Base-by-base conservation (phyloP, 2,329 filamentous ascomycete species). In the Sclerotinia minor region DNA sequence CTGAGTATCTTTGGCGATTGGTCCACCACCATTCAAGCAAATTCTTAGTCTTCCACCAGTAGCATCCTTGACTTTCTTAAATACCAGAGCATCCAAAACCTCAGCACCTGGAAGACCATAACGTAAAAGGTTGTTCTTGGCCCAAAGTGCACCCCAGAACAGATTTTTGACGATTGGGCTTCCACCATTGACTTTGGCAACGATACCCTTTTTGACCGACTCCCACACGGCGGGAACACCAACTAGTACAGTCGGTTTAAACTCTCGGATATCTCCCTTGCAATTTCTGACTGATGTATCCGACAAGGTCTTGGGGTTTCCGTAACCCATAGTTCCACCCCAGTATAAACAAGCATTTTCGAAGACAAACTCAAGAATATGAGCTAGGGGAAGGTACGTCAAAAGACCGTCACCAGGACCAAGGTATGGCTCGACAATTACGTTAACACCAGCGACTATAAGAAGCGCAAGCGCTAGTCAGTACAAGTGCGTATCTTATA, bases 151-250 rank as follows among this genome's bases (percentile, higher is more conserved):
- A 47, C 82, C 82, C 87, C 86, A 89, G 84, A 99, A 99, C 70
- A 98, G 80, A 74, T 89, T 88, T 79, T 84, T 89, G 68, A 89
- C 84, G 53, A 98, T 68, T n/a, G 84, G 79, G 75, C 88, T 89
- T 70, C 90, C 85, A 68, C 85, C 82, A 76, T 91, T 89, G 69
- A 98, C 89, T 79, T 77, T 75, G 24, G 73, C 79, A 72, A 94
- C 83, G 74, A 98, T 92, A 66, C 95, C 94, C 83, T 99, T 99
- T 83, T 92, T 94, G 75, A 98, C 90, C 0, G 92, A 94, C 81
- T 98, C 95, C 94, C 94, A 99, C 45, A 98, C 90, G 67, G 96
- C 94, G 1, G 95, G 95, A 6, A 99, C 95, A 77, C 95, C 95
- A 49, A 97, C 90, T 77, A 99, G 85, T 76, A 97, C 86, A 1